Conservation (phyloP, 306 rosid genomes). For the Amphicarpaea edgeworthii region DNA sequence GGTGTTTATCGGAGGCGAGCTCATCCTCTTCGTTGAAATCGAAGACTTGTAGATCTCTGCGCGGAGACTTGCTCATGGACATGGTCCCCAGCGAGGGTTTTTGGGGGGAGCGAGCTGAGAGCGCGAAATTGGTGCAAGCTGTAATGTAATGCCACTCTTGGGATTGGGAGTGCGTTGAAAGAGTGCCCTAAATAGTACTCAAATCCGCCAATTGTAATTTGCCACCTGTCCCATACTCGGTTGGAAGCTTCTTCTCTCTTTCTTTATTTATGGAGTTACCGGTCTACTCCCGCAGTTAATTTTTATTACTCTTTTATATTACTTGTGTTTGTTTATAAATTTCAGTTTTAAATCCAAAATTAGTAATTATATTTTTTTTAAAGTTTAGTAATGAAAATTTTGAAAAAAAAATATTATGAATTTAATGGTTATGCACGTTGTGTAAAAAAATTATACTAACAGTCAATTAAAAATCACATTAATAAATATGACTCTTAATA, state of each 20-base stretch:
- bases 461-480: too few species aligned
- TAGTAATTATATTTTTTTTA: too few species aligned
- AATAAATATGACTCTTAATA: too few species aligned
- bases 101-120: constrained; percentile 37
- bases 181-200: constrained; percentile 35
- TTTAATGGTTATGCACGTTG: too few species aligned
- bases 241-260: not conserved
- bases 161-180: constrained; percentile 10
- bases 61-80: constrained; percentile 66
- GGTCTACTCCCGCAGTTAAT: too few species aligned
- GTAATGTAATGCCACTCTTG: constrained; percentile 24
- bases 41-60: constrained; percentile 60
- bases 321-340: too few species aligned
- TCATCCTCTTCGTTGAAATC: constrained; percentile 74
- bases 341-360: too few species aligned
- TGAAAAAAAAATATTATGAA: too few species aligned
- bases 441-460: too few species aligned
- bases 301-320: too few species aligned
- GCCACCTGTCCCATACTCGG: constrained; percentile 15
- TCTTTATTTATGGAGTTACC: too few species aligned
- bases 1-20: constrained; percentile 41
- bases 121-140: constrained; percentile 45
- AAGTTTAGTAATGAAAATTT: too few species aligned
- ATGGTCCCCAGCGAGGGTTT: constrained; percentile 29
- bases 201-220: not conserved